phyloP scores from a whole-genome alignment of 169 alveolate species.

The Cardiosporidium cionae region DNA sequence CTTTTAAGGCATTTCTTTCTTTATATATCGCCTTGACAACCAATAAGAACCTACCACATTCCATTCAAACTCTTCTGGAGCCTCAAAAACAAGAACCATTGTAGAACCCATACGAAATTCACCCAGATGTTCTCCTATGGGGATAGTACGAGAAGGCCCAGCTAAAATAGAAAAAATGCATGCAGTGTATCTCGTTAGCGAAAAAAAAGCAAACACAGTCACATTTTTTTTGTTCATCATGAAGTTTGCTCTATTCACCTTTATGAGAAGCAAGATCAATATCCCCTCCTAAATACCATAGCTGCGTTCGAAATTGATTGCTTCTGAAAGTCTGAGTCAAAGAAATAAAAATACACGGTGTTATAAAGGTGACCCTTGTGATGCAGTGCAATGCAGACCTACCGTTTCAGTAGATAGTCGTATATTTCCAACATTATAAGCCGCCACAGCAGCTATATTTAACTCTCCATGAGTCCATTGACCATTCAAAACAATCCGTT shows the following conservation, averaged over 20 bases:
- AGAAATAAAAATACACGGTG: background rate
- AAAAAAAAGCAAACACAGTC: background rate
- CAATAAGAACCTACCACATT: too few species aligned
- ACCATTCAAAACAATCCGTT: slow-evolving; percentile 72
- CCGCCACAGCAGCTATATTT: slow-evolving; percentile 72
- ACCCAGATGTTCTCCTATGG: slow-evolving; percentile 77
- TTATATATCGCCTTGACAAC: too few species aligned
- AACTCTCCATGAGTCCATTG: slow-evolving; percentile 68
- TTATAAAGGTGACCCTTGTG: background rate
- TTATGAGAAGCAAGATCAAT: slow-evolving; percentile 12
- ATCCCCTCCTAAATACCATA: slow-evolving; percentile 28
- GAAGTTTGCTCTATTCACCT: slow-evolving; percentile 6
- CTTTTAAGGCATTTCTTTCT: too few species aligned
- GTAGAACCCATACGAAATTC: slow-evolving; percentile 75
- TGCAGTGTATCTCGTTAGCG: background rate
- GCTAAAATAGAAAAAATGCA: background rate
- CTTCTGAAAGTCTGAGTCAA: slow-evolving; percentile 54
- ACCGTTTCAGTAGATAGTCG: slow-evolving; percentile 36
- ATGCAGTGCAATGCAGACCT: slow-evolving; percentile 7
- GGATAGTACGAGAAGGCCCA: background rate
- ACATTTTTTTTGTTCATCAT: slow-evolving; percentile 12
- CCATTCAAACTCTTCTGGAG: slow-evolving; percentile 54
- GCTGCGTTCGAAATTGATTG: slow-evolving; percentile 36
- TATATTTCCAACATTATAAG: slow-evolving; percentile 76
- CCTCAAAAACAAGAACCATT: slow-evolving; percentile 68